These are phyloP conservation scores for Linnemannia hyalina DNA, from an alignment of 192 early-diverging fungal genomes.

Conservation along the genomic window DNA sequence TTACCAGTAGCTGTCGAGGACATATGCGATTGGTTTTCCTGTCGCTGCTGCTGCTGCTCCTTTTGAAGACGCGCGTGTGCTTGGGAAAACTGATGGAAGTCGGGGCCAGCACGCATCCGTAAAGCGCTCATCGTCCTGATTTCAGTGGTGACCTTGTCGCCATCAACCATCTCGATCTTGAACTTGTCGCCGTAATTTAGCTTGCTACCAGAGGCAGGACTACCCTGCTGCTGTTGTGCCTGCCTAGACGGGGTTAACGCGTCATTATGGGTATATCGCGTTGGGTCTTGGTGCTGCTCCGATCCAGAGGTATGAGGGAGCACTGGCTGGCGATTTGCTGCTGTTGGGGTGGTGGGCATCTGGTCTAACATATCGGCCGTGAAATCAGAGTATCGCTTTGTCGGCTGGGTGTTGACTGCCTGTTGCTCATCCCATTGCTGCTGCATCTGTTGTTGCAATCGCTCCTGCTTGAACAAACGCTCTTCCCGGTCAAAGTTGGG, in stretches of 20 bases:
- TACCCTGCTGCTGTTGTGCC: background rate
- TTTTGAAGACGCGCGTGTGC: constrained; percentile 7
- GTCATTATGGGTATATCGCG: constrained; percentile 17
- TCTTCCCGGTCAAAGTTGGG: constrained; percentile 46
- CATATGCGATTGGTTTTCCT: background rate
- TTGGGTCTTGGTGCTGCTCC: background rate
- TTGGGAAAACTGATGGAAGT: constrained; percentile 14
- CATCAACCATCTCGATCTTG: constrained; percentile 49
- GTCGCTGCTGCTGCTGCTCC: constrained; percentile 9
- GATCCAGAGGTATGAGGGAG: background rate
- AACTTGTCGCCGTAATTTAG: constrained; percentile 42
- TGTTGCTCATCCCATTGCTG: constrained; percentile 38
- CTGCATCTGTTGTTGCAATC: background rate
- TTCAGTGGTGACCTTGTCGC: constrained; percentile 21
- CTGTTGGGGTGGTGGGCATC: background rate
- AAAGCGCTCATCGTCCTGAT: constrained; percentile 24
- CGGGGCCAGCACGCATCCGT: constrained; percentile 2
- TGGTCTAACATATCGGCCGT: background rate
- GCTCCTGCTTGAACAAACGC: constrained; percentile 7
- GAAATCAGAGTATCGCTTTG: constrained; percentile 4
- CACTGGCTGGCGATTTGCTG: background rate
- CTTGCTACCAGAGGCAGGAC: background rate
- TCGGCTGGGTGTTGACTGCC: background rate
- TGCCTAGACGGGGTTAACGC: background rate
- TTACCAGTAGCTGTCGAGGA: constrained; percentile 9